These are phyloP conservation scores for Acanthamoeba culbertsoni DNA, from an alignment of 208 protist genomes.

Conservation along the genomic window DNA sequence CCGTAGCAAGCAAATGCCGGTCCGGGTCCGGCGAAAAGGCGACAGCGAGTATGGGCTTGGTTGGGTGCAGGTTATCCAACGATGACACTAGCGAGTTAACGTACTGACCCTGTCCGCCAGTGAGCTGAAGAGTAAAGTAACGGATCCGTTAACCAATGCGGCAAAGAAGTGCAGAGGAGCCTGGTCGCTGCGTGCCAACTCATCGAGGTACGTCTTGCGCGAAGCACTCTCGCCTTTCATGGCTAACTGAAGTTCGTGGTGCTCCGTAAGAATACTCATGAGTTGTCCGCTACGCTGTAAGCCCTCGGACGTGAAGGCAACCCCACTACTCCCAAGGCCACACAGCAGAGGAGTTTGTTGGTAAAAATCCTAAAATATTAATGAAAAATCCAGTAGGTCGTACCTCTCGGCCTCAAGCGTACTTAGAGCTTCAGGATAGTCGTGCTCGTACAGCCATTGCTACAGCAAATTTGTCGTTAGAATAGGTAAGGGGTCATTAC, in stretches of 20 bases:
- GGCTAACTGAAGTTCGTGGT: neutral
- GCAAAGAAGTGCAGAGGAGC: neutral
- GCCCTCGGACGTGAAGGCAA: neutral
- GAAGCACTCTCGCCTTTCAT: neutral
- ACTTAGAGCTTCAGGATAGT: neutral
- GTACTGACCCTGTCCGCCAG: neutral
- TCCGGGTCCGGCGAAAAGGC: neutral
- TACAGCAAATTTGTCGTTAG: neutral
- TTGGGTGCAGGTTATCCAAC: neutral
- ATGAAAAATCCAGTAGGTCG: neutral
- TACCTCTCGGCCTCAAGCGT: neutral
- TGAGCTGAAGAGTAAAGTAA: neutral
- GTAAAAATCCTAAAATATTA: too few relatives aligned
- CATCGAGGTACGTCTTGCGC: neutral
- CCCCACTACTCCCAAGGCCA: neutral
- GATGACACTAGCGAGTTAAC: neutral
- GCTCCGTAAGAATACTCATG: neutral
- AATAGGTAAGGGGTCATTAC: neutral
- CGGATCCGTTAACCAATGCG: neutral
- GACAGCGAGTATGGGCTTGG: neutral
- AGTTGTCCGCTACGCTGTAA: neutral
- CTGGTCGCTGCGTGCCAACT: neutral
- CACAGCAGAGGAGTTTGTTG: neutral
- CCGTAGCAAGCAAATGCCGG: neutral
- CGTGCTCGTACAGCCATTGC: constrained; percentile 15